phyloP scores from a whole-genome alignment of 768 basidiomycete genomes.

The Udeniomyces megalosporus region DNA sequence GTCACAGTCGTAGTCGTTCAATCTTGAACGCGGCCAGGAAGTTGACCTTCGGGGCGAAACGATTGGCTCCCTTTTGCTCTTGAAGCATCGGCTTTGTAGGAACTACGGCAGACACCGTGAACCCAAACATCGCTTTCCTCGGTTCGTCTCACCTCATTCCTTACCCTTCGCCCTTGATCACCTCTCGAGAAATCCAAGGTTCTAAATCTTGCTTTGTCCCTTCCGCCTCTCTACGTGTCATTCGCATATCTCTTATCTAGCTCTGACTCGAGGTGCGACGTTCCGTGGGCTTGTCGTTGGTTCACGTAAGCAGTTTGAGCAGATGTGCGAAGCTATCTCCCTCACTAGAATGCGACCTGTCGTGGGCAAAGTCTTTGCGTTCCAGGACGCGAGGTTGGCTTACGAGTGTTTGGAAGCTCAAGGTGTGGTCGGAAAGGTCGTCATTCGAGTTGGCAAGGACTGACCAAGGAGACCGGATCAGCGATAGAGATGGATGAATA shows the following conservation, averaged over 20 bases:
- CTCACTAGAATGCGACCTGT: conserved; percentile 39
- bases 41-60: too few species aligned
- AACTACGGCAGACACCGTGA: background rate
- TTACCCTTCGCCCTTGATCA: too few species aligned
- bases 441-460: conserved; percentile 27
- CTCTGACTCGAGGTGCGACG: conserved; percentile 32
- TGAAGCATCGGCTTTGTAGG: conserved; percentile 39
- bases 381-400: conserved; percentile 39
- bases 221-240: too few species aligned
- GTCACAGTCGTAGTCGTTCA: background rate
- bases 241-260: conserved; percentile 13
- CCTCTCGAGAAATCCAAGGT: too few species aligned
- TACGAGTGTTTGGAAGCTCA: conserved; percentile 41
- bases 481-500: too few species aligned
- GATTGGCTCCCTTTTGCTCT: too few species aligned
- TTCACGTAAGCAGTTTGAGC: conserved; percentile 43
- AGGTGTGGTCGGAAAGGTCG: conserved; percentile 47
- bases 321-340: conserved; percentile 39
- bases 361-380: conserved; percentile 44
- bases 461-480: too few species aligned
- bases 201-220: too few species aligned
- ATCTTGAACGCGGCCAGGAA: too few species aligned
- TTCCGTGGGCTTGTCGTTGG: conserved; percentile 44
- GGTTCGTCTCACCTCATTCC: too few species aligned
- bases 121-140: conserved; percentile 21